These are phyloP conservation scores for Suillus luteus DNA, from an alignment of 768 basidiomycete genomes.

Conservation along the genomic window DNA sequence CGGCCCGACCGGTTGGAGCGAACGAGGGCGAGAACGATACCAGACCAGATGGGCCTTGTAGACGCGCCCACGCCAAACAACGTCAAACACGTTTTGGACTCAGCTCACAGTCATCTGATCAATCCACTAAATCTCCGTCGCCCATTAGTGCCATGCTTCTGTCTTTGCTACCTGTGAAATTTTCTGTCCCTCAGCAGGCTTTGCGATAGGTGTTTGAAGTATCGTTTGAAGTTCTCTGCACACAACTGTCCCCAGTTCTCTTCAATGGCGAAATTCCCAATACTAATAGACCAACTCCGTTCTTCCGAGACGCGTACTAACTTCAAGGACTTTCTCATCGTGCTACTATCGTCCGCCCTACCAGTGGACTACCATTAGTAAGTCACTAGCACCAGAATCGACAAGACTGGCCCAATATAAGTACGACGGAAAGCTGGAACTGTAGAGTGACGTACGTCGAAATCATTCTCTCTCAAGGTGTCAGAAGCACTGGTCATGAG, in stretches of 20 bases:
- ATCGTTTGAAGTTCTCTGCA: not conserved
- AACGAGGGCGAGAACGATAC: too few relatives aligned
- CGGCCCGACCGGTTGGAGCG: too few relatives aligned
- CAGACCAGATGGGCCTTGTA: too few relatives aligned
- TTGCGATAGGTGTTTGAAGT: too few relatives aligned
- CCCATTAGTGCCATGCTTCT: too few relatives aligned
- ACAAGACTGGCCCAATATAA: not conserved
- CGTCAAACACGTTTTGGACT: too few relatives aligned
- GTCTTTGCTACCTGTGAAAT: too few relatives aligned
- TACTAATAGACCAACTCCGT: not conserved
- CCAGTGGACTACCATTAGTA: not conserved
- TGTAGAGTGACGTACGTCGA: not conserved
- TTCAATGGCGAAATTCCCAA: not conserved
- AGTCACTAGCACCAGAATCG: not conserved
- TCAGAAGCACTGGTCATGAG: slow-evolving; percentile 4
- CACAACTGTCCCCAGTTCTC: too few relatives aligned
- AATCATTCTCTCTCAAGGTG: not conserved
- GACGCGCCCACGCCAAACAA: too few relatives aligned
- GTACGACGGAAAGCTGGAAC: not conserved
- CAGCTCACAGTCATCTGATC: too few relatives aligned
- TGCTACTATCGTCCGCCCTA: not conserved
- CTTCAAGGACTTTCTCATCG: not conserved
- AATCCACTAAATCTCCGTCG: too few relatives aligned
- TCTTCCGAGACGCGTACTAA: not conserved
- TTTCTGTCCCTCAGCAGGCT: too few relatives aligned